Percentiles rank a stretch among this genome's conserved stretches.
phyloP scores from a whole-genome alignment of 1,284 basidiomycete species.

The Heterobasidion occidentale region DNA sequence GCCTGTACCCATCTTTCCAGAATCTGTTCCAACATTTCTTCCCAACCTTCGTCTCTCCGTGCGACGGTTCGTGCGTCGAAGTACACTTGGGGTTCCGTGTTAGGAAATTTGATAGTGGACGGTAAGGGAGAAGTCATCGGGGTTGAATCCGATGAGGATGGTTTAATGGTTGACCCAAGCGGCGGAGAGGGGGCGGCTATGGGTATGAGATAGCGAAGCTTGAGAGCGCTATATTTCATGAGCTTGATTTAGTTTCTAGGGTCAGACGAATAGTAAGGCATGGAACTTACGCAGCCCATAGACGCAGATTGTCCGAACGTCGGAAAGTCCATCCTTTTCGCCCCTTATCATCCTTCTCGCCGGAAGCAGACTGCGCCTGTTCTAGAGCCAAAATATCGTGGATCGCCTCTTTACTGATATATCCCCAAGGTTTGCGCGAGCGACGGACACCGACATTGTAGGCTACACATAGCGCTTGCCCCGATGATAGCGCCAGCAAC shows the following conservation, averaged over 20 bases:
- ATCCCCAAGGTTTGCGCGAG: constrained; percentile 83
- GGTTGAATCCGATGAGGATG: constrained; percentile 16
- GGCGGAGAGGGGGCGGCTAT: constrained; percentile 41
- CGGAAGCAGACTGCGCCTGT: constrained; percentile 4
- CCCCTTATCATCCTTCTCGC: constrained; percentile 3
- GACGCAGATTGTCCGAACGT: constrained; percentile 71
- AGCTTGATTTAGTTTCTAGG: neutral
- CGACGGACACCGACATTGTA: constrained; percentile 76
- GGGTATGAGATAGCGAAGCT: constrained; percentile 71
- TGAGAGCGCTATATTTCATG: constrained; percentile 52
- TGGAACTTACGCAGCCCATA: constrained; percentile 71
- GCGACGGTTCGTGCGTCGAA: constrained; percentile 75
- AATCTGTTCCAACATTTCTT: constrained; percentile 62
- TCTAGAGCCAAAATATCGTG: constrained; percentile 72
- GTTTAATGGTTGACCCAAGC: constrained; percentile 7
- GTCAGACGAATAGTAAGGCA: constrained; percentile 1
- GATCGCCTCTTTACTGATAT: constrained; percentile 67
- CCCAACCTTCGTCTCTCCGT: constrained; percentile 71
- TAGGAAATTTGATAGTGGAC: constrained; percentile 20
- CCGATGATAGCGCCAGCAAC: constrained; percentile 59
- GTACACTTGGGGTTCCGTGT: constrained; percentile 28
- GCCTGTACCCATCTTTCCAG: constrained; percentile 61
- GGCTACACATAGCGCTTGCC: constrained; percentile 71
- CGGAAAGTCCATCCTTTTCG: constrained; percentile 71
- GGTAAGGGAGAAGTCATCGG: constrained; percentile 18